Base-by-base conservation (phyloP, 164 flowering plant species). In the Houttuynia cordata region DNA sequence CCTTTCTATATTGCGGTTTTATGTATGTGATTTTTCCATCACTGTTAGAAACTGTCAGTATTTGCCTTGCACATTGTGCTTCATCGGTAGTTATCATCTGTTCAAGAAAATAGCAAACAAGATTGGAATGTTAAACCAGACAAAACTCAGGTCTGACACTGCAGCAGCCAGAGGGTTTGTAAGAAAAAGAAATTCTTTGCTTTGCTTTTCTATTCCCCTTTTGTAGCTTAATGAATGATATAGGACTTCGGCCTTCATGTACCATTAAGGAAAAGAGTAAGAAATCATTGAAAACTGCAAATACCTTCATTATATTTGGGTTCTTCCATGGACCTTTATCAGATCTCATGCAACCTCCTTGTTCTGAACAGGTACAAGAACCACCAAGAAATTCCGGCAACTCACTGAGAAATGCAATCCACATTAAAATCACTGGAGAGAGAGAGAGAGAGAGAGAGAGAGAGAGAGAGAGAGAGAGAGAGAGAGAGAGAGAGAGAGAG, bases 11-110 rank as follows among this genome's bases (percentile, higher is more conserved):
- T 17, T 66, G 80, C 64, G 95, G 96, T 76, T 81, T 86, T n/a
- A 90, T 85, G 79, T 82, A 85, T n/a, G 88, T 82, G 68, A 83
- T 68, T 73, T 82, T 86, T 51, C 95, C 87, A 10, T 82, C 97
- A 67, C 88, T 81, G 70, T 86, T 85, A n/a, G 88, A 65, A 70
- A 85, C 81, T 74, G 85, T 86, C 51, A 88, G 88, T 62, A 88
- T 80, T 68, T 88, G 86, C 67, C 81, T 82, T 39, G 80, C 81
- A 61, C 86, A 75, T 20, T 73, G 79, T 62, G 91, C 81, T 69
- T 78, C 93, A 49, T 92, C 91, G 75, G 56, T 76, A 21, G 58
- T 75, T 65, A 78, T 73, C 80, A 78, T 71, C 84, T 80, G 79
- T 61, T 54, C 14, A 24, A 52, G 55, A 1, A 7, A 52, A 21